These are phyloP conservation scores for Omphalotus guepiniiformis DNA, from an alignment of 768 basidiomycete species.

Conservation along the genomic window DNA sequence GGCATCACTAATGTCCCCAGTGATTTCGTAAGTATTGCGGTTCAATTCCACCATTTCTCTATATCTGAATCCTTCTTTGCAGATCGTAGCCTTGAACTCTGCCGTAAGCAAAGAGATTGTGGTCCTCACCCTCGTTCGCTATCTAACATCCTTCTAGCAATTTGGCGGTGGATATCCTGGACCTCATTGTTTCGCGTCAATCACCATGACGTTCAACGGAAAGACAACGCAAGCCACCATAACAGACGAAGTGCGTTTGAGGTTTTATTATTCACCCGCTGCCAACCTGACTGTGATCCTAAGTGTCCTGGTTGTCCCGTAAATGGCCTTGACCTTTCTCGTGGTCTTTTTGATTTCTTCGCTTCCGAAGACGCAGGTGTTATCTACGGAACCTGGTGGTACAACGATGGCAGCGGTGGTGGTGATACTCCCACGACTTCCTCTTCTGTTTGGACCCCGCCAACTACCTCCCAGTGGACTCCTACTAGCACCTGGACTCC, in stretches of 20 bases:
- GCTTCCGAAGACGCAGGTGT: constrained; percentile 38
- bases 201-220: constrained; percentile 60
- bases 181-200: constrained; percentile 51
- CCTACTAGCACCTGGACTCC: constrained; percentile 10
- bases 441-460: constrained; percentile 13
- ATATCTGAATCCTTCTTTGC: neutral
- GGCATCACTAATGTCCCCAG: constrained; percentile 2
- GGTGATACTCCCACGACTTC: constrained; percentile 19
- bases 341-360: constrained; percentile 53
- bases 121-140: neutral
- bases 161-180: constrained; percentile 41
- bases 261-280: neutral
- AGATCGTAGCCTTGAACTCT: constrained; percentile 8
- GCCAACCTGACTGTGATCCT: constrained; percentile 2
- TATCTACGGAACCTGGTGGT: constrained; percentile 48
- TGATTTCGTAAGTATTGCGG: constrained; percentile 3
- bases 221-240: constrained; percentile 55
- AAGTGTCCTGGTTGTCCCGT: constrained; percentile 62
- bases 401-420: constrained; percentile 21
- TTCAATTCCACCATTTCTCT: neutral
- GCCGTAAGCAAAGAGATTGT: neutral
- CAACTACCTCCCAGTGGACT: constrained; percentile 14
- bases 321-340: constrained; percentile 59
- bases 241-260: constrained; percentile 50
- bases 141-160: constrained; percentile 37